These are phyloP conservation scores for Senna siamea DNA, from an alignment of 306 rosid genomes.

Conservation along the genomic window DNA sequence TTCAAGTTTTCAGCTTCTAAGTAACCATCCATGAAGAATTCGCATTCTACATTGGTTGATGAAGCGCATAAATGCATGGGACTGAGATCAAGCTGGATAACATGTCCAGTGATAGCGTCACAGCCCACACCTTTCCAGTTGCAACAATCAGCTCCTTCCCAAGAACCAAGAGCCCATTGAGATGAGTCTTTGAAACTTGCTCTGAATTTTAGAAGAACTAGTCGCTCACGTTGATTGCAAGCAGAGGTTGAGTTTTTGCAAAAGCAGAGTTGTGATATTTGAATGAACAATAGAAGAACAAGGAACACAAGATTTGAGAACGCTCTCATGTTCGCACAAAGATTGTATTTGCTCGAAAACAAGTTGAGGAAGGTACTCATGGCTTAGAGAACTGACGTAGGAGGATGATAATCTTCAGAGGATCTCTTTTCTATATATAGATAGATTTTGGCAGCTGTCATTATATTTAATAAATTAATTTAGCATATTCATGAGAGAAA, in stretches of 20 bases:
- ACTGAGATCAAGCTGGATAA: constrained; percentile 9
- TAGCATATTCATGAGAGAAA: no score
- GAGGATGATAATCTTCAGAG: no score
- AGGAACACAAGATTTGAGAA: not conserved
- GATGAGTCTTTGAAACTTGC: not conserved
- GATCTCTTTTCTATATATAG: no score
- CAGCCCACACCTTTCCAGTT: constrained; percentile 5
- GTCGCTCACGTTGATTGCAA: constrained; percentile 4
- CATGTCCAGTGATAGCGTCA: not conserved
- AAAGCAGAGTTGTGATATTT: not conserved
- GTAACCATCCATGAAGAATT: no score
- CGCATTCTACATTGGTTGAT: no score
- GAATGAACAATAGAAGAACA: not conserved
- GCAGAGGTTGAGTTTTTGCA: not conserved
- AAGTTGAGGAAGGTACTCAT: not conserved
- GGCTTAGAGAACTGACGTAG: no score
- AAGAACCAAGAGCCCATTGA: not conserved
- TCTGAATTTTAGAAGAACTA: constrained; percentile 2
- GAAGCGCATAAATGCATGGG: no score
- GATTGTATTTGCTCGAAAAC: not conserved
- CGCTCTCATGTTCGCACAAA: not conserved
- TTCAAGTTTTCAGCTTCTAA: not conserved
- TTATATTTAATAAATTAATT: no score
- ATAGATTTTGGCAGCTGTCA: no score
- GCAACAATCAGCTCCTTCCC: constrained; percentile 11